Evolutionary conservation across 1,139 yeast species (phyloP).

Genomic region (Zhuliangozyma parablackwelliae): DNA sequence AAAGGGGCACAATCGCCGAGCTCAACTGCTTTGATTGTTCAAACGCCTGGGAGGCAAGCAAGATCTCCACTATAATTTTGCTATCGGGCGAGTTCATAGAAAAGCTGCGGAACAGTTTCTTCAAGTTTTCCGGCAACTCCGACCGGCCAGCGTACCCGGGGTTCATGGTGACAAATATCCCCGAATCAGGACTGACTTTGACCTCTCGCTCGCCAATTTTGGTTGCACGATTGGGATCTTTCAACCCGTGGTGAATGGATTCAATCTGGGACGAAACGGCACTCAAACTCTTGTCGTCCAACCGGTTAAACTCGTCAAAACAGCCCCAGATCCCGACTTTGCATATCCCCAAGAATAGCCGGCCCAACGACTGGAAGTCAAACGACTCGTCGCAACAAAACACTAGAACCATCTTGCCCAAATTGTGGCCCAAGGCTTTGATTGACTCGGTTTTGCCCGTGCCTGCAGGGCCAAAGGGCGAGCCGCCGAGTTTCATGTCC

Average conservation of each 20-base stretch:
- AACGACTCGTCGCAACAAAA: constrained; percentile 90
- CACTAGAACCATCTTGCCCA: constrained; percentile 80
- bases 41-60: constrained; percentile 74
- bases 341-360: constrained; percentile 79
- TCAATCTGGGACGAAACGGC: constrained; percentile 85
- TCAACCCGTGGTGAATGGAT: constrained; percentile 56
- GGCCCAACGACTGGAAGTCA: constrained; percentile 75
- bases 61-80: constrained; percentile 63
- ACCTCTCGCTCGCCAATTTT: constrained; percentile 47
- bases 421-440: constrained; percentile 74
- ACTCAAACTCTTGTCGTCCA: constrained; percentile 68
- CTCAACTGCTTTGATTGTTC: constrained; percentile 45
- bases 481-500: constrained; percentile 75
- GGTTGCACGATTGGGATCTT: constrained; percentile 19
- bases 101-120: constrained; percentile 70
- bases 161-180: constrained; percentile 86
- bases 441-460: constrained; percentile 94
- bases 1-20: constrained; percentile 50
- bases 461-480: constrained; percentile 96
- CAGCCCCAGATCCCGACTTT: constrained; percentile 94
- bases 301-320: constrained; percentile 90
- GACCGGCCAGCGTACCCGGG: constrained; percentile 87
- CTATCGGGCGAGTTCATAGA: constrained; percentile 75
- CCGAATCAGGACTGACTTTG: constrained; percentile 50
- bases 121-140: constrained; percentile 79